These are phyloP conservation scores for Pouteria campechiana DNA, from an alignment of 179 eudicot species.

Conservation along the genomic window DNA sequence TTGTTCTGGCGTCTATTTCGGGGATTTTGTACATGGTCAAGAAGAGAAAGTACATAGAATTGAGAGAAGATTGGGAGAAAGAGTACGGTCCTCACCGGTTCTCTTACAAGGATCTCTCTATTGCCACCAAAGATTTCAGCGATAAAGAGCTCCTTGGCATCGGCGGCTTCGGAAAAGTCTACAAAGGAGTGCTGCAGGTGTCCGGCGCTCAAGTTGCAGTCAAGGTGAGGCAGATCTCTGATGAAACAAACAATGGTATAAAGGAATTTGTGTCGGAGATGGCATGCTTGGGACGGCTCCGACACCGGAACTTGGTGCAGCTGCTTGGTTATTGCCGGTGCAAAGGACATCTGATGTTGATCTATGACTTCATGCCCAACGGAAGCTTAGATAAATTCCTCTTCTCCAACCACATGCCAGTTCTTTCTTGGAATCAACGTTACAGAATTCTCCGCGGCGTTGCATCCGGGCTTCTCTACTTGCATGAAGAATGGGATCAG, in stretches of 20 bases:
- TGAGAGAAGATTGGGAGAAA: slow-evolving; percentile 5
- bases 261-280: slow-evolving; percentile 8
- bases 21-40: no score
- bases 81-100: slow-evolving; percentile 7
- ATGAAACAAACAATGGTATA: not conserved
- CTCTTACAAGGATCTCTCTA: not conserved
- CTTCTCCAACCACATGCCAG: no score
- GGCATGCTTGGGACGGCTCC: slow-evolving; percentile 4
- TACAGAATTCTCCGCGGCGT: slow-evolving; percentile 11
- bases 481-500: slow-evolving; percentile 18
- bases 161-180: slow-evolving; percentile 5
- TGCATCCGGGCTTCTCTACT: slow-evolving; percentile 7
- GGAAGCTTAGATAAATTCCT: slow-evolving; percentile 6
- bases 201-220: slow-evolving; percentile 2
- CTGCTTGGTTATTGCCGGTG: slow-evolving; percentile 7
- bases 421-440: slow-evolving; percentile 13
- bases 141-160: slow-evolving; percentile 3
- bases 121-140: slow-evolving; percentile 3
- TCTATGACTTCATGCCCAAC: slow-evolving; percentile 7
- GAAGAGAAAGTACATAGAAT: not conserved
- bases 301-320: slow-evolving; percentile 9
- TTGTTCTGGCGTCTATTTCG: no score
- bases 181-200: slow-evolving; percentile 3
- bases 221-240: not conserved
- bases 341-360: slow-evolving; percentile 1